Evolutionary conservation across 345 rosid species (phyloP), one percentile per base, ranked within the genome.

Genomic region (Triadica sebifera): DNA sequence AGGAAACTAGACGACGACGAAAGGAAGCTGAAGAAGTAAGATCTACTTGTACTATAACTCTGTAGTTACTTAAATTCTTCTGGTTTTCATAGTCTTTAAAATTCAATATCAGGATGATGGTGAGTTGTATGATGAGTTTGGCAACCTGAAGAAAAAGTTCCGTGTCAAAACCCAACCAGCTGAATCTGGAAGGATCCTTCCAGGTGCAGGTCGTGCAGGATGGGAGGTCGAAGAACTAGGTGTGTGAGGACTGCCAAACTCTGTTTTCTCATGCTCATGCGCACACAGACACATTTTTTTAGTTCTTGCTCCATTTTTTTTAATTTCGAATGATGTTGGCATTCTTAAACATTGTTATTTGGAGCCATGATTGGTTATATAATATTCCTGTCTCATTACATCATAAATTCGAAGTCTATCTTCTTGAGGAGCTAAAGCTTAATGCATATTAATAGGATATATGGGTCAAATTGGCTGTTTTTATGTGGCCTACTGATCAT

Each of bases 221-320:
- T 95, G 99, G 99, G 89, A 90, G 73, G 97, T 93, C 71, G 98
- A 93, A 77, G 98, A 93, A 70, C 78, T 93, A 82, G 99, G 99
- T 91, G 73, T 53, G 45, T 69, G 19, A 1, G 45, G n/a, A 41
- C 74, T 72, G 1, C 56, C 46, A 53, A 73, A 46, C 9, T 24
- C 37, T 25, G 22, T 24, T n/a, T 50, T 58, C 64, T 9, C n/a
- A 15, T 38, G 46, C 34, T 1, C 34, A 29, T 52, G 56, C 7
- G 12, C 22, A 38, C 34, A 56, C 11, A 69, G 20, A 69, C 51
- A 20, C 37, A 24, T 12, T 19, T 59, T 12, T 34, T 15, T 0
- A 29, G 34, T 6, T 34, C 8, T 34, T 17, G 45, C 39, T 61
- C 6, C 12, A 16, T 60, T 12, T 13, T 25, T 16, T 62, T 25